Percentiles rank a stretch among this genome's conserved stretches.
These are phyloP conservation scores for Pleurotus citrinopileatus DNA, from an alignment of 768 basidiomycete species.

Conservation along the genomic window DNA sequence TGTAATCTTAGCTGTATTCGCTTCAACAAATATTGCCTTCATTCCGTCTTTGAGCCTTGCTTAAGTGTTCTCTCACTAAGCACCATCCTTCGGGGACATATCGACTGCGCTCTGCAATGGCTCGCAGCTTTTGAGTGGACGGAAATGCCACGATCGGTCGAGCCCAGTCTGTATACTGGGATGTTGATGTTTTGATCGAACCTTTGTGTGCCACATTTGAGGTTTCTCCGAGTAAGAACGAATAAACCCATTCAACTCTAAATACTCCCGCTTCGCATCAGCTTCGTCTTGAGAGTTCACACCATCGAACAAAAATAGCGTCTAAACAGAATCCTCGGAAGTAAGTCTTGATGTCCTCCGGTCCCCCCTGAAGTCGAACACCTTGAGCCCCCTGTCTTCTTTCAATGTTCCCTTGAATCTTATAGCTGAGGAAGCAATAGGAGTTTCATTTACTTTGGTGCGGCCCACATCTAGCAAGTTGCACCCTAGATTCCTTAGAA, in stretches of 20 bases:
- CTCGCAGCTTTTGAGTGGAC: too few species aligned
- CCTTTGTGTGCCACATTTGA: too few species aligned
- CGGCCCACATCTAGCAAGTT: neutral
- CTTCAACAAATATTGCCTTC: too few species aligned
- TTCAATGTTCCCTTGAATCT: neutral
- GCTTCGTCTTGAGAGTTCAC: neutral
- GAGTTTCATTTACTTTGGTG: neutral
- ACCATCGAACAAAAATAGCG: neutral
- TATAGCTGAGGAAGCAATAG: neutral
- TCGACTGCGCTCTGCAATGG: too few species aligned
- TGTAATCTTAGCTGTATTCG: too few species aligned
- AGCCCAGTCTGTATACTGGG: too few species aligned
- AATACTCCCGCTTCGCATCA: constrained; percentile 3
- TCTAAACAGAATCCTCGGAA: neutral
- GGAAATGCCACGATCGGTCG: too few species aligned
- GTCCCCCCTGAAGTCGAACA: neutral
- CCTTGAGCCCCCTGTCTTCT: neutral
- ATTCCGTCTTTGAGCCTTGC: too few species aligned
- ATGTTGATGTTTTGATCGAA: too few species aligned
- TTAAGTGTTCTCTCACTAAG: too few species aligned
- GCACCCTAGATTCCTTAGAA: neutral
- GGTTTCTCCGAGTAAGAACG: neutral
- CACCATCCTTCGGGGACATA: too few species aligned
- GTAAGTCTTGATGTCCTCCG: neutral
- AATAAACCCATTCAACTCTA: neutral